Evolutionary conservation across 306 rosid species (phyloP).

Genomic region (Corylus avellana): DNA sequence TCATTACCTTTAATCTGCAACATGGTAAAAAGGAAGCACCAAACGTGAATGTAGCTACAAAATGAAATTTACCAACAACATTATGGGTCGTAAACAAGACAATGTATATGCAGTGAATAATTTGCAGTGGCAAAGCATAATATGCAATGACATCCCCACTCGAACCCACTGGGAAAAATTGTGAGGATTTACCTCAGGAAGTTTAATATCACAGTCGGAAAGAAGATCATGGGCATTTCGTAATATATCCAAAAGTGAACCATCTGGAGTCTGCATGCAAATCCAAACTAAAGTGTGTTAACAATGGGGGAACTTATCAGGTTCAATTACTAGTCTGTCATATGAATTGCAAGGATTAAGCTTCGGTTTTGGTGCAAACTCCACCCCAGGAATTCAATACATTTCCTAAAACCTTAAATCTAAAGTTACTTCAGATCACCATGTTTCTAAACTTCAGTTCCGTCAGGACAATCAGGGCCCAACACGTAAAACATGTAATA

Average conservation of each 20-base stretch:
- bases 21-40: constrained; percentile 19
- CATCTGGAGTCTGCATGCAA: constrained; percentile 87
- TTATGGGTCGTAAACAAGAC: constrained; percentile 25
- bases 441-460: constrained; percentile 6
- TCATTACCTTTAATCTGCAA: constrained; percentile 79
- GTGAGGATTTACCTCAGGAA: constrained; percentile 68
- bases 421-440: background rate
- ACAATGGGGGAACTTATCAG: constrained; percentile 5
- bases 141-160: constrained; percentile 26
- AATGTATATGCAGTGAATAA: constrained; percentile 12
- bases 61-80: constrained; percentile 10
- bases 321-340: constrained; percentile 22
- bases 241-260: constrained; percentile 79
- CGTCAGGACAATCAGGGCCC: constrained; percentile 8
- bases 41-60: background rate
- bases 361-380: background rate
- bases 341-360: constrained; percentile 12
- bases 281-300: constrained; percentile 21
- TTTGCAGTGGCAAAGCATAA: constrained; percentile 22
- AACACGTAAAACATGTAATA: constrained; percentile 5
- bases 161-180: constrained; percentile 13
- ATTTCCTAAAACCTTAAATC: background rate
- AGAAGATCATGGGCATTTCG: constrained; percentile 86
- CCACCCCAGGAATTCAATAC: background rate
- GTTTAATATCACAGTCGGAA: constrained; percentile 67